Evolutionary conservation across 176 grass and related monocot genomes (phyloP).

Genomic region (Stipa capillata): DNA sequence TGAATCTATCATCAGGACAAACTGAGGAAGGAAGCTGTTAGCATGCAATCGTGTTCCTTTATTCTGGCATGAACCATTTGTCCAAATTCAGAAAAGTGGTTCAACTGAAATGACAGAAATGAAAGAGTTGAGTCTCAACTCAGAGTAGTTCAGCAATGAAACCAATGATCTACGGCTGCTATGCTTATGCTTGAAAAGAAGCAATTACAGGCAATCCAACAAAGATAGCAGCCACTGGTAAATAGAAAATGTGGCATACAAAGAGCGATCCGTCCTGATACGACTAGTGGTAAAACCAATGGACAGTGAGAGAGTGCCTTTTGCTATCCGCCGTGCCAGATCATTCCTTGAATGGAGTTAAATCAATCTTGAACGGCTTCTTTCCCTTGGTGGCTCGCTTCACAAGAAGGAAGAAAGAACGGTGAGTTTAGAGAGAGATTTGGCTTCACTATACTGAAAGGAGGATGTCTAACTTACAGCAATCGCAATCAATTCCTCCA

Average conservation of each 20-base stretch:
- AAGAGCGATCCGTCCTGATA: background rate
- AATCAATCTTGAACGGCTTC: conserved; percentile 66
- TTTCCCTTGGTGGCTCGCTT: conserved; percentile 81
- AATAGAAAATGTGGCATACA: background rate
- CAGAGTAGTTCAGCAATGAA: background rate
- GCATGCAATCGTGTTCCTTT: background rate
- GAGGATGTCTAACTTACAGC: conserved; percentile 52
- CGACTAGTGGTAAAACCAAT: background rate
- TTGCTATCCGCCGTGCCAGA: background rate
- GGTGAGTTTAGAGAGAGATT: background rate
- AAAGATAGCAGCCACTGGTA: background rate
- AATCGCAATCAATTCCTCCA: conserved; percentile 83
- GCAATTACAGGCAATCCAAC: background rate
- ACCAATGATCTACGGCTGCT: background rate
- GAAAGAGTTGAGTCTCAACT: background rate
- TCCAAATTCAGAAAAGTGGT: background rate
- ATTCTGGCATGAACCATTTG: background rate
- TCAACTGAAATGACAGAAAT: background rate
- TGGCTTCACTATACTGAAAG: background rate
- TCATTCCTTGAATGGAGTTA: conserved; percentile 56
- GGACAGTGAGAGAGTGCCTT: background rate
- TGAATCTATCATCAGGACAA: background rate
- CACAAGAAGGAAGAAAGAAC: background rate
- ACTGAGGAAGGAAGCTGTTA: background rate
- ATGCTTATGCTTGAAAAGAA: background rate